These are phyloP conservation scores for Dictyophora rubrovolvata DNA, from an alignment of 768 basidiomycete genomes.

Conservation along the genomic window DNA sequence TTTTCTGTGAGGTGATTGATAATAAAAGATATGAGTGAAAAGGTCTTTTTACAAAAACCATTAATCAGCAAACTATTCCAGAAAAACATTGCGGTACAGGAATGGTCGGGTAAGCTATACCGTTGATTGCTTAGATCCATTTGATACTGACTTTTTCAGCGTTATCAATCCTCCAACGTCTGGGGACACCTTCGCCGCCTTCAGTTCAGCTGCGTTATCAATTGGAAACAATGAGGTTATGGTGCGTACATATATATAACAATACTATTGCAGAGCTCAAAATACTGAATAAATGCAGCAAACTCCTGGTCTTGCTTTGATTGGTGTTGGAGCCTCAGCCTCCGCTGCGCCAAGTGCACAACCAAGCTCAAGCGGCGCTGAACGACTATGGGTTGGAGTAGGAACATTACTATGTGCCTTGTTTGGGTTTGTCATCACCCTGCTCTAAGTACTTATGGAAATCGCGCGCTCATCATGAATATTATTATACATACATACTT, in stretches of 20 bases:
- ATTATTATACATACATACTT: too few relatives aligned
- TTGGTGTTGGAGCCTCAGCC: slow-evolving; percentile 39
- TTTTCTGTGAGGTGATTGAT: slow-evolving; percentile 34
- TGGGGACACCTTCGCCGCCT: slow-evolving; percentile 34
- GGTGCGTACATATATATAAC: slow-evolving; percentile 19
- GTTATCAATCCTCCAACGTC: slow-evolving; percentile 38
- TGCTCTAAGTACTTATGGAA: neutral
- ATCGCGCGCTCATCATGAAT: neutral
- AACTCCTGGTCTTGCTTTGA: slow-evolving; percentile 21
- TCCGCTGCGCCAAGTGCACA: slow-evolving; percentile 32
- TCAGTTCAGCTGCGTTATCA: slow-evolving; percentile 29
- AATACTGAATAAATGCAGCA: neutral
- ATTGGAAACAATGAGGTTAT: slow-evolving; percentile 25
- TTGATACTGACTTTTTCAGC: neutral
- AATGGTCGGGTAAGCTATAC: slow-evolving; percentile 33
- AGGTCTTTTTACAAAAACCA: neutral
- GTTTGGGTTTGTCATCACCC: neutral
- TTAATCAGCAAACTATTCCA: slow-evolving; percentile 11
- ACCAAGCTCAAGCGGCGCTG: slow-evolving; percentile 17
- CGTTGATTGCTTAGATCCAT: neutral
- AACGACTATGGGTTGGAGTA: neutral
- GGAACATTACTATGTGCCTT: neutral
- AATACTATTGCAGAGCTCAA: neutral
- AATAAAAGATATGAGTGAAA: neutral
- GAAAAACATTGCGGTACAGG: slow-evolving; percentile 38